These are phyloP conservation scores for Fomitopsis pulvina DNA, from an alignment of 768 basidiomycete species.

Conservation along the genomic window DNA sequence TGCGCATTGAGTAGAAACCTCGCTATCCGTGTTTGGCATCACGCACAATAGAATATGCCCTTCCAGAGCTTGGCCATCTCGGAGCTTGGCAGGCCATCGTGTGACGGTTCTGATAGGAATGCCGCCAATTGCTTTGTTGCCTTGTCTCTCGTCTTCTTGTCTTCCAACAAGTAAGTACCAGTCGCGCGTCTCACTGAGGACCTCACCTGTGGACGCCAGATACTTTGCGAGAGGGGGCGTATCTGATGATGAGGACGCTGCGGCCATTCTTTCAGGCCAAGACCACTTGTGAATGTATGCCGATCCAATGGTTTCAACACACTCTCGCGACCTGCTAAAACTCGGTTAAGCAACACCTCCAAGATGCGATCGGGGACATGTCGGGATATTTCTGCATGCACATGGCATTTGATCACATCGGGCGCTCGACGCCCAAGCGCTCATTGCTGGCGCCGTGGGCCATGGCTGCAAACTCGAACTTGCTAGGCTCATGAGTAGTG, in stretches of 20 bases:
- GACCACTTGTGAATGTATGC: no score
- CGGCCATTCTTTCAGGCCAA: slow-evolving; percentile 21
- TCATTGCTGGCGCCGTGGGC: no score
- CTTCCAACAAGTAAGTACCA: slow-evolving; percentile 31
- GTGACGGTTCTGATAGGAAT: slow-evolving; percentile 67
- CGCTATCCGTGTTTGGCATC: neutral
- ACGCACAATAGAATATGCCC: slow-evolving; percentile 91
- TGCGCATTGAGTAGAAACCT: neutral
- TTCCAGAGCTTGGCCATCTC: slow-evolving; percentile 97
- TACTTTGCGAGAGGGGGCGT: slow-evolving; percentile 79
- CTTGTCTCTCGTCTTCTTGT: slow-evolving; percentile 89
- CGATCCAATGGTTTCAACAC: no score
- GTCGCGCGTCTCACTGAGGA: slow-evolving; percentile 3
- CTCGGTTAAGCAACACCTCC: neutral
- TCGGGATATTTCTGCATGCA: neutral
- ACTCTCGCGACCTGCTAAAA: no score
- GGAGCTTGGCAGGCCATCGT: slow-evolving; percentile 51
- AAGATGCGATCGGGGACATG: neutral
- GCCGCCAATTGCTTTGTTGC: slow-evolving; percentile 73
- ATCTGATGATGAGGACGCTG: slow-evolving; percentile 22
- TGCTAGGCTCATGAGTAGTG: no score
- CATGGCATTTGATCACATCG: neutral
- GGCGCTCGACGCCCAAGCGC: no score
- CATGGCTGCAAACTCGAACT: no score
- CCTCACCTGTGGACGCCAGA: slow-evolving; percentile 81